Conservation (phyloP, 139 green algal genomes). For the Tetradesmus obliquus region DNA sequence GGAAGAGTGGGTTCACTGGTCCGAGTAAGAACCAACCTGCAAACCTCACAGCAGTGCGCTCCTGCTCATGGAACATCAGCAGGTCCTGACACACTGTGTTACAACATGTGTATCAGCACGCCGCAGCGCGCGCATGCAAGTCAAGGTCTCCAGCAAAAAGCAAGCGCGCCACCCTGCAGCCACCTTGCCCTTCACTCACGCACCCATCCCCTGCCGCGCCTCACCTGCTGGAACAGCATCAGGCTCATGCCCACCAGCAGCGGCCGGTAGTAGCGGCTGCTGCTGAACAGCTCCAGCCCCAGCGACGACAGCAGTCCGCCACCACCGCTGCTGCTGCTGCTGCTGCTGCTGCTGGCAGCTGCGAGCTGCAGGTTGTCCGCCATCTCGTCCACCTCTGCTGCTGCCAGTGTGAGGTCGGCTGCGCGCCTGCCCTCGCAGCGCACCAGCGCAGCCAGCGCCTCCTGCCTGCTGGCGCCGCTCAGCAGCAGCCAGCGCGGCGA, state of each 20-base stretch:
- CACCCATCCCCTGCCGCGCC: neutral
- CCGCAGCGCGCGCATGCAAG: no score
- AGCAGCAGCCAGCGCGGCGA: constrained; percentile 92
- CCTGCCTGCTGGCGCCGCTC: constrained; percentile 36
- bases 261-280: constrained; percentile 63
- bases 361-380: constrained; percentile 4
- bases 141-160: no score
- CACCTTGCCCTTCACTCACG: no score
- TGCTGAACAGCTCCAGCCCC: constrained; percentile 45
- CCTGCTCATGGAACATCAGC: no score
- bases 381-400: constrained; percentile 57
- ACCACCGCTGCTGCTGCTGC: constrained; percentile 6
- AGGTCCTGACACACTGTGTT: no score
- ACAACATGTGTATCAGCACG: no score
- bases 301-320: neutral
- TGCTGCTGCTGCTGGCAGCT: neutral
- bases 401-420: constrained; percentile 33
- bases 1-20: no score
- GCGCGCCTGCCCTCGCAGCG: constrained; percentile 53
- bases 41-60: no score
- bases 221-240: constrained; percentile 87
- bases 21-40: no score
- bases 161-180: no score
- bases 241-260: constrained; percentile 75
- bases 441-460: constrained; percentile 58